These are phyloP conservation scores for Angophora floribunda DNA, from an alignment of 345 rosid species.

Conservation along the genomic window DNA sequence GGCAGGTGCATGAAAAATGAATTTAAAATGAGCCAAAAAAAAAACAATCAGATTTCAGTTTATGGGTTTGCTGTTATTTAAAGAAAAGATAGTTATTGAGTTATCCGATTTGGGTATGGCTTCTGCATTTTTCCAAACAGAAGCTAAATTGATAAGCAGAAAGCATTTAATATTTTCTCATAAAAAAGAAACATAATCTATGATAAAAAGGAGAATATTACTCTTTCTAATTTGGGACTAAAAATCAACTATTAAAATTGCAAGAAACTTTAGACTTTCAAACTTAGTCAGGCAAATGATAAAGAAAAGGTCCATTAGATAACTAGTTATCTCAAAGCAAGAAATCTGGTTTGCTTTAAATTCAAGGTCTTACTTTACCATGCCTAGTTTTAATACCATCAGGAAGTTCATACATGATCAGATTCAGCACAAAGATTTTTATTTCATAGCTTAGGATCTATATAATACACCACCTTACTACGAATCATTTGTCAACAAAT, in stretches of 20 bases:
- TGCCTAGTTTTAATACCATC: background rate
- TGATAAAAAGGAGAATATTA: background rate
- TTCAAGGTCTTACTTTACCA: background rate
- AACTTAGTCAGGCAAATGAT: background rate
- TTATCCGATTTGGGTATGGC: background rate
- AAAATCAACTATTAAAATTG: background rate
- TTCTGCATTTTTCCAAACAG: background rate
- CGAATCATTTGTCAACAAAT: background rate
- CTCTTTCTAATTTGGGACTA: background rate
- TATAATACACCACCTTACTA: background rate
- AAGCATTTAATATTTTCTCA: background rate
- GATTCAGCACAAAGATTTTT: background rate
- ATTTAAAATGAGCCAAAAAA: background rate
- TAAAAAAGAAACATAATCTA: background rate
- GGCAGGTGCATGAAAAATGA: background rate
- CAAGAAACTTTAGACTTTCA: background rate
- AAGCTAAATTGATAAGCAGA: background rate
- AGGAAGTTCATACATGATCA: background rate
- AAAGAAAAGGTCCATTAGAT: background rate
- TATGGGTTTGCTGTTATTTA: background rate
- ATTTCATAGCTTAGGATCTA: background rate
- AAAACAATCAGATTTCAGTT: background rate
- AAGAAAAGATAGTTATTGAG: background rate
- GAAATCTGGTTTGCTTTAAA: background rate
- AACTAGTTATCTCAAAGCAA: background rate